These are phyloP conservation scores for Teunomyces atbi DNA, from an alignment of 805 yeast genomes.

Conservation along the genomic window DNA sequence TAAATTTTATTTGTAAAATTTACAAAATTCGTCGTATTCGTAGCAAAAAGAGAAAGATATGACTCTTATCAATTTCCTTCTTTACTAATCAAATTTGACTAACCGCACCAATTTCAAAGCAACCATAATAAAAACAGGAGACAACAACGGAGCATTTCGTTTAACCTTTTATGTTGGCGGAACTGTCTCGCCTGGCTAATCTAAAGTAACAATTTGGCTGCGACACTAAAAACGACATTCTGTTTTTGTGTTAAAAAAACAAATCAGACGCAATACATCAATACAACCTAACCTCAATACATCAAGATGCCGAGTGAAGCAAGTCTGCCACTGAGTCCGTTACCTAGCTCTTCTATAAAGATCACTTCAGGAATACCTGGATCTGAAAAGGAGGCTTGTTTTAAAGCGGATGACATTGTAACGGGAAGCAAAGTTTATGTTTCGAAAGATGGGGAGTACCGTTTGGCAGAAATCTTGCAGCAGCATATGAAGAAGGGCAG, in stretches of 20 bases:
- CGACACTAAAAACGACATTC: background rate
- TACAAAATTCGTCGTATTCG: too few species aligned
- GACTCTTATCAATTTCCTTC: too few species aligned
- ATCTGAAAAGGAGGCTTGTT: conserved; percentile 9
- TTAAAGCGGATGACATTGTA: conserved; percentile 48
- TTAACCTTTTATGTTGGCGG: too few species aligned
- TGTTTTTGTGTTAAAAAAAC: background rate
- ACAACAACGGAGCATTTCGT: too few species aligned
- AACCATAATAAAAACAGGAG: too few species aligned
- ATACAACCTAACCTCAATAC: background rate
- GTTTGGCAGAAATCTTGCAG: conserved; percentile 84
- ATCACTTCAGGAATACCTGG: background rate
- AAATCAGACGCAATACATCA: background rate
- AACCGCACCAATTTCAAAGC: too few species aligned
- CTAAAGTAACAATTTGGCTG: too few species aligned
- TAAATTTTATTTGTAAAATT: too few species aligned
- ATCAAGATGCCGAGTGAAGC: conserved; percentile 1
- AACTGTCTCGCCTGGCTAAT: too few species aligned
- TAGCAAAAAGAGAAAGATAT: too few species aligned
- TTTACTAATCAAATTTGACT: too few species aligned
- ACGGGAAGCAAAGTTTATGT: conserved; percentile 84
- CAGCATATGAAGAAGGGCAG: conserved; percentile 72
- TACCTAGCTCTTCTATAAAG: background rate
- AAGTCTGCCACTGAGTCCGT: conserved; percentile 2
- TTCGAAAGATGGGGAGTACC: conserved; percentile 71